A percentile compares a stretch with the other conserved stretches of the same genome.
Conservation (phyloP, 2,329 filamentous ascomycete species). For the Trichoderma harzianum region DNA sequence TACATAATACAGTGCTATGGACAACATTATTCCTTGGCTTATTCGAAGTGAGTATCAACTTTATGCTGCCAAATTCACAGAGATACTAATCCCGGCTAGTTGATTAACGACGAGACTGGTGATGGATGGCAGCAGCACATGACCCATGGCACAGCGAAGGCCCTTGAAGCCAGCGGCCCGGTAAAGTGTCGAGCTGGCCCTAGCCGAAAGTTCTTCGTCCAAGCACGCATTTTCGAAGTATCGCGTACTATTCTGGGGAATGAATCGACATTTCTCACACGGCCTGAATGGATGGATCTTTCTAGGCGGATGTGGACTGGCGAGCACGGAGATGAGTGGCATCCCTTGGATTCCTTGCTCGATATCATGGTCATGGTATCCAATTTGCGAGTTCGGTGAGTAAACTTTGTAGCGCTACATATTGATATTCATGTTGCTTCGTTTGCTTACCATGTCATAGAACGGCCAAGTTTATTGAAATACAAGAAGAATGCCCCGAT, state of each 20-base stretch:
- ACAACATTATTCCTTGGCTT: constrained; percentile 33
- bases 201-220: constrained; percentile 29
- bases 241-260: constrained; percentile 27
- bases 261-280: constrained; percentile 24
- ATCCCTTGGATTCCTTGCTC: constrained; percentile 27
- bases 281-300: constrained; percentile 23
- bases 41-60: constrained; percentile 29
- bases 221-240: constrained; percentile 29
- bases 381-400: constrained; percentile 30
- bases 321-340: neutral
- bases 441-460: neutral
- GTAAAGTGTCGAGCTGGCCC: constrained; percentile 22
- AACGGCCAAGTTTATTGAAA: neutral
- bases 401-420: neutral
- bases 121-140: constrained; percentile 35
- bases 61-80: no score
- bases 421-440: neutral
- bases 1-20: constrained; percentile 29
- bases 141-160: constrained; percentile 33
- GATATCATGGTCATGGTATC: constrained; percentile 33
- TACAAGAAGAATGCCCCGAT: neutral
- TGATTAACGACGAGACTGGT: constrained; percentile 32
- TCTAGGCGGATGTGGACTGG: constrained; percentile 7
- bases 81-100: constrained; percentile 19
- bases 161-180: constrained; percentile 31